Percentiles rank a stretch among this genome's conserved stretches.
Evolutionary conservation across 164 flowering plant genomes (phyloP).

Genomic region (Warburgia ugandensis): DNA sequence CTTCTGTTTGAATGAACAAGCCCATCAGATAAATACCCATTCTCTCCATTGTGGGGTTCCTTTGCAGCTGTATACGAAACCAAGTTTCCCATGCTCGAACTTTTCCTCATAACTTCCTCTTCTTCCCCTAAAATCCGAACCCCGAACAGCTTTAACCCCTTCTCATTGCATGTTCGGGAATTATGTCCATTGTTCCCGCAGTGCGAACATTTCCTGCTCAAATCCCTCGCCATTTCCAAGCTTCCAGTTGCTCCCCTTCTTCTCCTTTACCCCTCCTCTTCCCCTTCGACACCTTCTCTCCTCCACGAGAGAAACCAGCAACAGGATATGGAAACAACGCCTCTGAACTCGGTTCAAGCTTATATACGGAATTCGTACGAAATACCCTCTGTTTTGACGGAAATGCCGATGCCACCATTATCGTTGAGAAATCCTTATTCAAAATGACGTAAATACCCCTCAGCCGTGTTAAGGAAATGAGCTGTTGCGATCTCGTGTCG

Average conservation of each 20-base stretch:
- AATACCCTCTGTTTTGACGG: too few species aligned
- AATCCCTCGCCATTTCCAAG: slow-evolving; percentile 10
- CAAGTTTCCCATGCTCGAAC: slow-evolving; percentile 39
- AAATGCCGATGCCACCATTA: too few species aligned
- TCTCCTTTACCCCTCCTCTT: background rate
- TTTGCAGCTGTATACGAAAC: slow-evolving; percentile 4
- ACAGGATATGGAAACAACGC: too few species aligned
- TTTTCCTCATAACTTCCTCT: slow-evolving; percentile 26
- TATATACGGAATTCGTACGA: too few species aligned
- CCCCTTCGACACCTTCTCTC: background rate
- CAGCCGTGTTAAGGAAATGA: too few species aligned
- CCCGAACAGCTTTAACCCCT: slow-evolving; percentile 32
- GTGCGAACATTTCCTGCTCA: slow-evolving; percentile 29
- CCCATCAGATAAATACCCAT: slow-evolving; percentile 31
- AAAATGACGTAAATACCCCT: too few species aligned
- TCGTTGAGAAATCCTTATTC: too few species aligned
- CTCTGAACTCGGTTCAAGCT: too few species aligned
- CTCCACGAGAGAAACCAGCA: too few species aligned
- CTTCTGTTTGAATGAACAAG: slow-evolving; percentile 4
- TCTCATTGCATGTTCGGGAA: slow-evolving; percentile 34
- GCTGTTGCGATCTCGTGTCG: too few species aligned
- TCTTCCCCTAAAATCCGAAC: slow-evolving; percentile 15
- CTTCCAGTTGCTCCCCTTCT: too few species aligned
- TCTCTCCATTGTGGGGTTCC: slow-evolving; percentile 7
- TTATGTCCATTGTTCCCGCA: slow-evolving; percentile 47